Base-by-base conservation (phyloP, 129 eudicot genomes). In the Centrapalus pauciflorus region DNA sequence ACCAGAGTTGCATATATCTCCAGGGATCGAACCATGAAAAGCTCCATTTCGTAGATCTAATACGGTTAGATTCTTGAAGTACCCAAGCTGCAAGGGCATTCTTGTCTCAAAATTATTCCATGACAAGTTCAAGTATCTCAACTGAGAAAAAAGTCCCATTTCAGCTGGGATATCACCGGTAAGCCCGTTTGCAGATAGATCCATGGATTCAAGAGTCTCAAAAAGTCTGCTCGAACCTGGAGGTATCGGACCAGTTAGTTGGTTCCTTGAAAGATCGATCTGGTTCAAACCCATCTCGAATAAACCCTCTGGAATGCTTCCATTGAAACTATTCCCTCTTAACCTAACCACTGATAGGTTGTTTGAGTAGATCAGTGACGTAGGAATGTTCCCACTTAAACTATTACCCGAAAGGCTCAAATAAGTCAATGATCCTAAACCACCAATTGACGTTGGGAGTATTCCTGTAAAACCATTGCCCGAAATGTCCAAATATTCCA, bases 41-140 rank as follows among this genome's bases (percentile, higher is more conserved):
- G 75, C 76, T 61, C 78, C 83, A 49, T 79, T 72, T 37, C 97
- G 68, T 17, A 94, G 77, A 86, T 94, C 99, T 43, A 94, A 75
- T 40, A 89, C 88, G 0, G 93, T 84, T 7, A 94, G 69, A 69
- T 84, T 86, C 80, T 82, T 83, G 16, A 87, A 83, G 66, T 82
- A 82, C 30, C 99, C 97, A 24, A 94, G 49, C 75, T 89, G 85
- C 34, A 88, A 85, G 41, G 97, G 95, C 66, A 94, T 70, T 70
- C 83, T 78, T 34, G 99, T 84, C 56, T 84, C 78, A 54, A 94
- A 77, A 35, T 51, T 77, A 63, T 94, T 94, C 89, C 89, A 89
- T 20, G 99, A 94, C 81, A 94, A 75, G 72, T 94, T 94, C 79
- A 94, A 76, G 84, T 89, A 84, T 70, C 73, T 82, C 79, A 94